These are phyloP conservation scores for thale cress (Arabidopsis thaliana) DNA, from an alignment of 345 rosid genomes.

Conservation along the genomic window DNA sequence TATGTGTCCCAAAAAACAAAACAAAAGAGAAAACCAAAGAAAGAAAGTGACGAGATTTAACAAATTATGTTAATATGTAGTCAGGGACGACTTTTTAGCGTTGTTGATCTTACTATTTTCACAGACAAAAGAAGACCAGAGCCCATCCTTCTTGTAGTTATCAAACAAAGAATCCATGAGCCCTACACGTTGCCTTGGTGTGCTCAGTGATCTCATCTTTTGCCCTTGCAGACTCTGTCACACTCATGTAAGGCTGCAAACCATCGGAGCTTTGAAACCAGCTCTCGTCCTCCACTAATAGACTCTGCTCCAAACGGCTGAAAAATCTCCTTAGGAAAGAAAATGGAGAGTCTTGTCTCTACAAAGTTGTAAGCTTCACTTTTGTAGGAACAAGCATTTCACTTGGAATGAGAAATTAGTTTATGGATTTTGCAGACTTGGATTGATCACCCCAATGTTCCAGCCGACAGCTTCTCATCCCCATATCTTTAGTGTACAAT, in stretches of 20 bases:
- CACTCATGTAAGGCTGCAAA: slow-evolving; percentile 69
- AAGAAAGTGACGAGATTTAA: slow-evolving; percentile 16
- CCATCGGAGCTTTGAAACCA: slow-evolving; percentile 56
- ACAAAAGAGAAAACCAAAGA: slow-evolving; percentile 12
- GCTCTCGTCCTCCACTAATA: slow-evolving; percentile 45
- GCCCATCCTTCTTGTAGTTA: slow-evolving; percentile 38
- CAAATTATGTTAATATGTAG: slow-evolving; percentile 29
- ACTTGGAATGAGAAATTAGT: slow-evolving; percentile 36
- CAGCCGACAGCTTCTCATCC: slow-evolving; percentile 45
- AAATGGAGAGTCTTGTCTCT: slow-evolving; percentile 54
- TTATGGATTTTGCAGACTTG: slow-evolving; percentile 39
- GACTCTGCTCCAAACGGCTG: slow-evolving; percentile 48
- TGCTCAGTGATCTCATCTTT: slow-evolving; percentile 81
- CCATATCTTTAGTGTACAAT: slow-evolving; percentile 47
- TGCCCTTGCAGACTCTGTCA: slow-evolving; percentile 76
- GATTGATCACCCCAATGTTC: slow-evolving; percentile 47
- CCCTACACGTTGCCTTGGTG: slow-evolving; percentile 67
- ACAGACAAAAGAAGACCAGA: slow-evolving; percentile 61
- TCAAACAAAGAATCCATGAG: slow-evolving; percentile 51
- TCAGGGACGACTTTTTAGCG: slow-evolving; percentile 39
- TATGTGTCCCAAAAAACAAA: background rate
- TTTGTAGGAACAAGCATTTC: slow-evolving; percentile 44
- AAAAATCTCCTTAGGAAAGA: slow-evolving; percentile 74
- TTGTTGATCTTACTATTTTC: slow-evolving; percentile 47
- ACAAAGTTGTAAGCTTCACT: slow-evolving; percentile 36